Percentiles rank a stretch among this genome's conserved stretches.
Evolutionary conservation across 192 early-diverging fungal species (phyloP).

Genomic region (Tieghemiomyces parasiticus): DNA sequence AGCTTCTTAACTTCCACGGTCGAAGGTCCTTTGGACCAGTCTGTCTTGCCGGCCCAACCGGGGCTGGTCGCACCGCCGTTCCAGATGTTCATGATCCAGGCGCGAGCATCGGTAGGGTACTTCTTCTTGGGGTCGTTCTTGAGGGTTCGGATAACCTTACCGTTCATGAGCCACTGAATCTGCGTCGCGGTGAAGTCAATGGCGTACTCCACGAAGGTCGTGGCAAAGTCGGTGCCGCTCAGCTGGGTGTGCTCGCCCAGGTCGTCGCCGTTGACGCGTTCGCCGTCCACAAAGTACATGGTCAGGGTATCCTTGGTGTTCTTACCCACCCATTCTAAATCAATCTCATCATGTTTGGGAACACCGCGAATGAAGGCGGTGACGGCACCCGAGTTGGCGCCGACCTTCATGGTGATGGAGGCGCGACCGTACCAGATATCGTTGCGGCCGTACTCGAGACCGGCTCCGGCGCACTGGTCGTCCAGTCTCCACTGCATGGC

Average conservation of each 20-base stretch:
- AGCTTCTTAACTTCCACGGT: not conserved
- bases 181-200: not conserved
- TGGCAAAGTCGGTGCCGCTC: not conserved
- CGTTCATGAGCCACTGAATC: not conserved
- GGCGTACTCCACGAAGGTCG: not conserved
- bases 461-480: not conserved
- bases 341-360: not conserved
- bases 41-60: slow-evolving; percentile 1
- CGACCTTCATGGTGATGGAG: not conserved
- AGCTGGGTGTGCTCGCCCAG: not conserved
- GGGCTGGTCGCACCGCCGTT: not conserved
- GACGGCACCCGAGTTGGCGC: not conserved
- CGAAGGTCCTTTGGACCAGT: not conserved
- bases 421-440: not conserved
- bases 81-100: not conserved
- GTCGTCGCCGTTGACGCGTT: not conserved
- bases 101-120: not conserved
- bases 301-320: not conserved
- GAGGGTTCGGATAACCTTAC: not conserved
- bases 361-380: not conserved
- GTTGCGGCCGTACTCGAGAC: not conserved
- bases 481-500: not conserved
- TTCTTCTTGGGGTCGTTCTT: not conserved
- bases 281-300: slow-evolving; percentile 2
- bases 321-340: not conserved